Conservation (phyloP, 306 rosid genomes). For the Oxytropis ochrocephala region DNA sequence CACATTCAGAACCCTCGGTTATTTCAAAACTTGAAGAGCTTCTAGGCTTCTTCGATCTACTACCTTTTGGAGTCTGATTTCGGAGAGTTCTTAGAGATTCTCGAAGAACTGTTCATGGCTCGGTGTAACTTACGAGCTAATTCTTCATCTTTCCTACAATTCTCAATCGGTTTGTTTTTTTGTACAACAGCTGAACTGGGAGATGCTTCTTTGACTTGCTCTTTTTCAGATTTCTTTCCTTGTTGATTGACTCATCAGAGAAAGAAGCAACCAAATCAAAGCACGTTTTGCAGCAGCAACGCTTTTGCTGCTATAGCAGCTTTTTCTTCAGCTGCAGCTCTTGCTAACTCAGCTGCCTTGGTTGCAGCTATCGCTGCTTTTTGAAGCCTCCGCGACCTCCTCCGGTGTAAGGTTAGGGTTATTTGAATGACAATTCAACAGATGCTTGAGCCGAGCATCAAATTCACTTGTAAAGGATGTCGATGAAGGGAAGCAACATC, state of each 20-base stretch:
- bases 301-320: slow-evolving; percentile 86
- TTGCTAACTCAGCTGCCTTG: slow-evolving; percentile 71
- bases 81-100: slow-evolving; percentile 67
- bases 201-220: slow-evolving; percentile 85
- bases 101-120: slow-evolving; percentile 89
- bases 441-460: slow-evolving; percentile 54
- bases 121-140: slow-evolving; percentile 82
- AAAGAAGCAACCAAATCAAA: slow-evolving; percentile 76
- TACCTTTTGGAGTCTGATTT: slow-evolving; percentile 55
- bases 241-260: slow-evolving; percentile 49
- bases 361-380: slow-evolving; percentile 55
- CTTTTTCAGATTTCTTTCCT: slow-evolving; percentile 62
- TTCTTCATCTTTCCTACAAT: slow-evolving; percentile 77
- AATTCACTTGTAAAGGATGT: slow-evolving; percentile 45
- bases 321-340: slow-evolving; percentile 76
- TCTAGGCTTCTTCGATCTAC: slow-evolving; percentile 62
- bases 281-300: slow-evolving; percentile 82
- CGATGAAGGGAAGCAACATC: slow-evolving; percentile 44
- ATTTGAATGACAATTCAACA: slow-evolving; percentile 56
- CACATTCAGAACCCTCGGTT: slow-evolving; percentile 45
- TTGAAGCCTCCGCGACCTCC: slow-evolving; percentile 69
- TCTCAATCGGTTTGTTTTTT: slow-evolving; percentile 72
- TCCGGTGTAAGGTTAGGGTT: slow-evolving; percentile 57
- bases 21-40: slow-evolving; percentile 47
- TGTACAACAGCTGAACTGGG: slow-evolving; percentile 91